These are phyloP conservation scores for Aspergillus tamarii DNA, from an alignment of 2,329 filamentous ascomycete genomes.

Conservation along the genomic window DNA sequence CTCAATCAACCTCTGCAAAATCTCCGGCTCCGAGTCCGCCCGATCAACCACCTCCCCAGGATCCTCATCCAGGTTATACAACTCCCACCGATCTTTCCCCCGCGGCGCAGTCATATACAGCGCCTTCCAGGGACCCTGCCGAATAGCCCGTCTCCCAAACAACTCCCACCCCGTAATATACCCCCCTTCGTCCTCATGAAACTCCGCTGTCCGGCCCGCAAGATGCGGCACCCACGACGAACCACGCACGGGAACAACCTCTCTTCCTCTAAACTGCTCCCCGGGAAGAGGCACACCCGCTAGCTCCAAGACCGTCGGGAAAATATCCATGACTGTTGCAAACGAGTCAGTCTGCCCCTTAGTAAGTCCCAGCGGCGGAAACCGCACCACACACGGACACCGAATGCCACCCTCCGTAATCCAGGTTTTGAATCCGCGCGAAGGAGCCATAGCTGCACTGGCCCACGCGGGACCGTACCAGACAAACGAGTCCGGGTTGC, in stretches of 20 bases:
- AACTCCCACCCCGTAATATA: constrained; percentile 62
- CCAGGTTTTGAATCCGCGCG: constrained; percentile 53
- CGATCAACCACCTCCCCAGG: constrained; percentile 56
- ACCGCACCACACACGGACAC: constrained; percentile 55
- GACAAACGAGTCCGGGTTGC: constrained; percentile 59
- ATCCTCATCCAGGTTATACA: constrained; percentile 58
- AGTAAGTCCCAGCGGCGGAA: constrained; percentile 33
- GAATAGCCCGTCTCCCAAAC: constrained; percentile 57
- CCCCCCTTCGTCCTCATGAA: constrained; percentile 53
- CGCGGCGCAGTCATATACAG: constrained; percentile 61
- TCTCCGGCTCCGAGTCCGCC: constrained; percentile 45
- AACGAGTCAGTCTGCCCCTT: constrained; percentile 51
- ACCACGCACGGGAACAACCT: constrained; percentile 57
- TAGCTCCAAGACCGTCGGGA: constrained; percentile 49
- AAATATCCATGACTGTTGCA: constrained; percentile 57
- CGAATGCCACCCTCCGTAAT: constrained; percentile 56
- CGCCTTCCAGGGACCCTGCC: constrained; percentile 61
- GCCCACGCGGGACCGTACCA: constrained; percentile 65
- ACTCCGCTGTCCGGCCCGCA: constrained; percentile 45
- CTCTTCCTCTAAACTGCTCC: constrained; percentile 54
- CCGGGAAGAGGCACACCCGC: constrained; percentile 54
- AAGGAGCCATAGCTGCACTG: constrained; percentile 56
- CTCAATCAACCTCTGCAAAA: constrained; percentile 53
- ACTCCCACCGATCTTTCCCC: constrained; percentile 59
- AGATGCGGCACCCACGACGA: constrained; percentile 36